These are phyloP conservation scores for Arabis alpina DNA, from an alignment of 345 rosid species.

Conservation along the genomic window DNA sequence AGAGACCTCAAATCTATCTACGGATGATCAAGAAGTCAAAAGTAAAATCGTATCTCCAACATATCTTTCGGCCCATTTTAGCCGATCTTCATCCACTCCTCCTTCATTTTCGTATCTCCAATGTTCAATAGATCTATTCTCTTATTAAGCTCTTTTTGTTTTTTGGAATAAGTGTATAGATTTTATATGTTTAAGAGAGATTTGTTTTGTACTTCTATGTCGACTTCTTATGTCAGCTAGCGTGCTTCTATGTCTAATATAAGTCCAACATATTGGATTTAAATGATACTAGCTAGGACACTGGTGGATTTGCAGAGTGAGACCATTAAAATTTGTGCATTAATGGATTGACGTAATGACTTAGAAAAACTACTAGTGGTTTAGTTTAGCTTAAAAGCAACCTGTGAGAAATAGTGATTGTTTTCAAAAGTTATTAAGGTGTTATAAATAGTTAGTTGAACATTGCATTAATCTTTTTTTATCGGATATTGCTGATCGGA, in stretches of 20 bases:
- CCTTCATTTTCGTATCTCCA: constrained; percentile 18
- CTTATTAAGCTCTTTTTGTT: constrained; percentile 29
- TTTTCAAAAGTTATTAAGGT: neutral
- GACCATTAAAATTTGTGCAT: neutral
- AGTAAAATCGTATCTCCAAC: constrained; percentile 32
- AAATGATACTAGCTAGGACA: constrained; percentile 19
- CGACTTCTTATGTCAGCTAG: constrained; percentile 24
- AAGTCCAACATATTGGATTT: constrained; percentile 32
- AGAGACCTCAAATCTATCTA: constrained; percentile 35
- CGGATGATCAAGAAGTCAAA: constrained; percentile 33
- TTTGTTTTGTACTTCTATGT: constrained; percentile 27
- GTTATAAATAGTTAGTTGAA: neutral
- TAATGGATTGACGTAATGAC: neutral
- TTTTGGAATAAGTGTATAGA: constrained; percentile 28
- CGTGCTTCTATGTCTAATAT: constrained; percentile 25
- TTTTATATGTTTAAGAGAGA: constrained; percentile 25
- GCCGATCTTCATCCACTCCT: constrained; percentile 25
- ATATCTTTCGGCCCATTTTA: constrained; percentile 39
- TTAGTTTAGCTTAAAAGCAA: neutral
- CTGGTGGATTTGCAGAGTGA: constrained; percentile 10
- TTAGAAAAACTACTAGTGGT: neutral
- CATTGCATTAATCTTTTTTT: neutral
- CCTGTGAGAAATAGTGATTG: neutral
- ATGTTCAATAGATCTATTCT: no score
- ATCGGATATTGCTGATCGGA: no score